phyloP scores from a whole-genome alignment of 257 asterid genomes.

The Solanum corneliomulleri region DNA sequence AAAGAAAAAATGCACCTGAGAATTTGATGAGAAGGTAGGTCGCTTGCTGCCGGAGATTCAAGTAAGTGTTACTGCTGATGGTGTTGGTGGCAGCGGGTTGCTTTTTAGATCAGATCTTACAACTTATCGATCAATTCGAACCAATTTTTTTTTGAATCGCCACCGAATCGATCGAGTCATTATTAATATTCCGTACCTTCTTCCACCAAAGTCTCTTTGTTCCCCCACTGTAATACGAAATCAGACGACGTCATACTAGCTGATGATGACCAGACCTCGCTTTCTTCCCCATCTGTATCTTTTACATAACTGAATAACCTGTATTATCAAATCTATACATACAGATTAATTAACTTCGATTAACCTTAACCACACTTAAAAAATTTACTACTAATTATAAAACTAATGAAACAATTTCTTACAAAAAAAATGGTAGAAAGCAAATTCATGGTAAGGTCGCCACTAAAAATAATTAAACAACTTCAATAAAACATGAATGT shows the following conservation, averaged over 20 bases:
- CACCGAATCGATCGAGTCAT: conserved; percentile 32
- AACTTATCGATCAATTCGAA: conserved; percentile 51
- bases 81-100: conserved; percentile 12
- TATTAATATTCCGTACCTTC: conserved; percentile 31
- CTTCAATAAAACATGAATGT: not conserved
- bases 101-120: conserved; percentile 46
- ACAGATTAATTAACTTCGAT: no score
- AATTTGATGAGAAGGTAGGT: conserved; percentile 57
- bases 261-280: fast-evolving
- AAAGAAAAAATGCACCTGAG: conserved; percentile 19
- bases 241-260: conserved; percentile 15
- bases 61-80: conserved; percentile 9
- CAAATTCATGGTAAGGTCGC: no score
- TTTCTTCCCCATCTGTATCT: no score
- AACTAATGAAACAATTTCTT: fast-evolving
- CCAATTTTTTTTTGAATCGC: not conserved
- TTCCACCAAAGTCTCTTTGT: conserved; percentile 65
- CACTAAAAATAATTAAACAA: not conserved
- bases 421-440: no score
- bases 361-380: no score
- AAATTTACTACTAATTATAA: no score
- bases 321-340: no score
- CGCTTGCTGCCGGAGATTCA: conserved; percentile 76
- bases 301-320: no score
- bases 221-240: conserved; percentile 86